A percentile compares a stretch with the other conserved stretches of the same genome.
These are phyloP conservation scores for Boletus insuetus DNA, from an alignment of 768 basidiomycete genomes.

Conservation along the genomic window DNA sequence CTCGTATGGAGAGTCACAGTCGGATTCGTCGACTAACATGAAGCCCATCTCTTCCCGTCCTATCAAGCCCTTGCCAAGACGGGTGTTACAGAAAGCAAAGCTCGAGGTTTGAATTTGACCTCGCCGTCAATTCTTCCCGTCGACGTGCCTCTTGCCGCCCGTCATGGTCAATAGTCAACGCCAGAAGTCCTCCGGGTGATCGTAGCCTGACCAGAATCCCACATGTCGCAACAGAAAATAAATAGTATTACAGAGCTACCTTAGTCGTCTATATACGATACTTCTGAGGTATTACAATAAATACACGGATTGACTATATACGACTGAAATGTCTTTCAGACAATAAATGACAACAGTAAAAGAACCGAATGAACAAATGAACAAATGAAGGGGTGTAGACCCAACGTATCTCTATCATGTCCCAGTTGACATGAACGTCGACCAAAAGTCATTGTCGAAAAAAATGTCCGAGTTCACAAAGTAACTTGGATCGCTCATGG, in stretches of 20 bases:
- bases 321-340: not conserved
- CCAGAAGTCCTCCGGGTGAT: not conserved
- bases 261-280: not conserved
- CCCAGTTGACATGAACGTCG: conserved; percentile 34
- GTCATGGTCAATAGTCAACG: not conserved
- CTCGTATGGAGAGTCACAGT: conserved; percentile 4
- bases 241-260: no score
- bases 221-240: no score
- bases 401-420: conserved; percentile 3
- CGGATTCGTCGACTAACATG: conserved; percentile 29
- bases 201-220: no score
- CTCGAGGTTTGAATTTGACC: conserved; percentile 30
- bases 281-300: conserved; percentile 1
- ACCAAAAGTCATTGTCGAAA: conserved; percentile 43
- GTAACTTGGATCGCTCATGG: conserved; percentile 28
- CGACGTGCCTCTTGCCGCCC: not conserved
- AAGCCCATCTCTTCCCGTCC: conserved; percentile 42
- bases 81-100: conserved; percentile 27
- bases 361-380: not conserved
- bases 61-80: conserved; percentile 48
- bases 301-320: conserved; percentile 7
- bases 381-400: not conserved
- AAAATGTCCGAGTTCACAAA: conserved; percentile 39
- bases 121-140: not conserved
- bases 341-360: not conserved